Conservation (phyloP, 164 flowering plant genomes). For the Santalum album region DNA sequence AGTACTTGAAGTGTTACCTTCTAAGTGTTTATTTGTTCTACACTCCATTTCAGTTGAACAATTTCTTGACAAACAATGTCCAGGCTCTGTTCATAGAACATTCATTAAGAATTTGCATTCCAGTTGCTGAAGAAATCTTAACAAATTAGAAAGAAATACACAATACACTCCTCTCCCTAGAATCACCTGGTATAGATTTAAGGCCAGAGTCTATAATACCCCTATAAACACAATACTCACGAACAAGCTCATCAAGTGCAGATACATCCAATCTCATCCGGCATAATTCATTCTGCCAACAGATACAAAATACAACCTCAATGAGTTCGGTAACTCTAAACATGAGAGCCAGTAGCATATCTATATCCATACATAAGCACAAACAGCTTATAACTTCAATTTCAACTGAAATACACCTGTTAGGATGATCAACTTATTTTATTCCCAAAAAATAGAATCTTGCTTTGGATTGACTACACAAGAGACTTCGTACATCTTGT, state of each 20-base stretch:
- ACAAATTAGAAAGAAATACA: background rate
- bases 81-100: slow-evolving; percentile 22
- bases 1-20: slow-evolving; percentile 43
- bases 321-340: background rate
- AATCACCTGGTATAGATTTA: slow-evolving; percentile 27
- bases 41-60: slow-evolving; percentile 30
- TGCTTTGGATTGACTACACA: too few relatives aligned
- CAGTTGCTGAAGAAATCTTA: slow-evolving; percentile 16
- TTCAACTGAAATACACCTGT: background rate
- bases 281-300: slow-evolving; percentile 79
- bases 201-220: slow-evolving; percentile 70
- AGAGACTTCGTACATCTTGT: too few relatives aligned
- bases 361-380: background rate
- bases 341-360: background rate
- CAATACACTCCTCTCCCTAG: too few relatives aligned
- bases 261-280: slow-evolving; percentile 70
- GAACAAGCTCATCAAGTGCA: slow-evolving; percentile 85
- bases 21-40: slow-evolving; percentile 31
- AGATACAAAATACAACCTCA: background rate
- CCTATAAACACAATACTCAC: slow-evolving; percentile 88
- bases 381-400: background rate
- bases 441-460: too few relatives aligned
- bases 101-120: slow-evolving; percentile 18
- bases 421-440: too few relatives aligned
- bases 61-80: slow-evolving; percentile 32